A percentile compares a stretch with the other conserved stretches of the same genome.
phyloP scores from a whole-genome alignment of 2,329 filamentous ascomycete species.

The Talaromyces sp. region DNA sequence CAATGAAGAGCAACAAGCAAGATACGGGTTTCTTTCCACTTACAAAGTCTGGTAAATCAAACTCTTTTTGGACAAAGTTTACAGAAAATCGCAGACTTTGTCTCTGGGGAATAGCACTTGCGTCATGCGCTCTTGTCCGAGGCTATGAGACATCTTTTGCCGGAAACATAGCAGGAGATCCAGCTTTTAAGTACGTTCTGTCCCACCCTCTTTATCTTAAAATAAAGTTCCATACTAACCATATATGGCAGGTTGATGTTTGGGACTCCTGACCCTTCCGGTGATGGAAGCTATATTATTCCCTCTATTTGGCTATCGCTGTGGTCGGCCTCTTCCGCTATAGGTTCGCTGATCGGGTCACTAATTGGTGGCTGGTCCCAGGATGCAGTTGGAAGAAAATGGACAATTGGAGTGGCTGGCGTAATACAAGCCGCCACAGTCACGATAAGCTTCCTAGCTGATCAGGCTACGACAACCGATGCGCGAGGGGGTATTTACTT shows the following conservation, averaged over 20 bases:
- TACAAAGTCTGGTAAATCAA: not conserved
- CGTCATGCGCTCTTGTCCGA: not conserved
- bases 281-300: conserved; percentile 28
- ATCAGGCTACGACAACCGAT: conserved; percentile 24
- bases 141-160: not conserved
- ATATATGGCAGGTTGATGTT: not conserved
- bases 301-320: conserved; percentile 40
- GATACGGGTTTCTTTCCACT: not conserved
- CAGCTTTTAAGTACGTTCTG: not conserved
- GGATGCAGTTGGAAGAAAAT: conserved; percentile 34
- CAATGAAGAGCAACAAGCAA: not conserved
- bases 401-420: conserved; percentile 30
- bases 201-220: not conserved
- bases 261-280: not conserved
- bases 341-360: conserved; percentile 34
- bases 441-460: not conserved
- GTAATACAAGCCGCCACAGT: conserved; percentile 25
- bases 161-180: not conserved
- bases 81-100: not conserved
- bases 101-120: not conserved
- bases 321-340: conserved; percentile 37
- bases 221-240: not conserved
- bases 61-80: not conserved
- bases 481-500: conserved; percentile 36
- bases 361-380: conserved; percentile 35